These are phyloP conservation scores for Exophiala viscosa DNA, from an alignment of 2,329 filamentous ascomycete genomes.

Conservation along the genomic window DNA sequence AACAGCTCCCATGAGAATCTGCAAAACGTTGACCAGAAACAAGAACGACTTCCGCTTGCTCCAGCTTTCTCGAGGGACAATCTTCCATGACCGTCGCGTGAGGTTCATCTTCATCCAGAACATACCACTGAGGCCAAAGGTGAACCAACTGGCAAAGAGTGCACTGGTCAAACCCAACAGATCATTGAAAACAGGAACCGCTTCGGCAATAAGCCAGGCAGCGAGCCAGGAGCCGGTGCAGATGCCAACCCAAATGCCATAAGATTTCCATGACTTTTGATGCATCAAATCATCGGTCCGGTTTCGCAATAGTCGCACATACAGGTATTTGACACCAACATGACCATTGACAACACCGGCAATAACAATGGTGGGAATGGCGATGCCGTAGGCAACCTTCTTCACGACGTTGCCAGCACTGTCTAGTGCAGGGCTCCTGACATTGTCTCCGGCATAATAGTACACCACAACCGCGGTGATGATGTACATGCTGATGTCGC, in stretches of 20 bases:
- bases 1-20: constrained; percentile 17
- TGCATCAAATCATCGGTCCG: constrained; percentile 50
- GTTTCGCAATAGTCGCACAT: constrained; percentile 56
- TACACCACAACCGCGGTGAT: constrained; percentile 67
- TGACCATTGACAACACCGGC: constrained; percentile 68
- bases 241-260: constrained; percentile 58
- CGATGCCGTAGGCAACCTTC: constrained; percentile 66
- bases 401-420: constrained; percentile 56
- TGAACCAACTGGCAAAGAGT: constrained; percentile 67
- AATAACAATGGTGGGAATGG: constrained; percentile 67
- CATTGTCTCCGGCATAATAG: constrained; percentile 58
- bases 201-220: constrained; percentile 65
- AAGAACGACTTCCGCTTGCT: constrained; percentile 7
- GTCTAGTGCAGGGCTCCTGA: constrained; percentile 64
- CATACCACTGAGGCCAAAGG: constrained; percentile 39
- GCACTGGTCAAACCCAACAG: constrained; percentile 62
- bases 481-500: constrained; percentile 61
- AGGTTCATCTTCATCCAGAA: constrained; percentile 35
- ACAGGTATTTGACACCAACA: constrained; percentile 64
- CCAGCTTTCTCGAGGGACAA: constrained; percentile 8
- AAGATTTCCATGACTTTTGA: constrained; percentile 50
- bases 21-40: constrained; percentile 17
- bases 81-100: constrained; percentile 31
- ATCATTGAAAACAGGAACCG: constrained; percentile 66
- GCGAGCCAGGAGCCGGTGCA: constrained; percentile 55